These are phyloP conservation scores for Annulohypoxylon bovei DNA, from an alignment of 495 filamentous ascomycete genomes.

Conservation along the genomic window DNA sequence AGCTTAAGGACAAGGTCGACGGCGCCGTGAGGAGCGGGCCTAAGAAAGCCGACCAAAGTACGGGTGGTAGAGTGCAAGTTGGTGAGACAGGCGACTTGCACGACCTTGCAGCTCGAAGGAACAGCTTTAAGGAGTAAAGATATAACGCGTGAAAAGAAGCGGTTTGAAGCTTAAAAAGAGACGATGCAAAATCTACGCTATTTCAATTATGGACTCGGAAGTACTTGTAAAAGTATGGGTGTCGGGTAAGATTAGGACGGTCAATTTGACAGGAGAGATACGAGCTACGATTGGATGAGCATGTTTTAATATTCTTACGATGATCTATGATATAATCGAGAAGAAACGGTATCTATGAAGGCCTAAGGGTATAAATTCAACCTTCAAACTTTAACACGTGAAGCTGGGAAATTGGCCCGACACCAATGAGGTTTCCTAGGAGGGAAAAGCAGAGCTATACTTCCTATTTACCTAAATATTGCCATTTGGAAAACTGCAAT, in stretches of 20 bases:
- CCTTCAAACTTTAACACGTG: background rate
- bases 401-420: background rate
- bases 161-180: background rate
- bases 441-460: background rate
- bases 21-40: constrained; percentile 38
- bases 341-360: background rate
- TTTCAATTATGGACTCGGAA: background rate
- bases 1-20: constrained; percentile 44
- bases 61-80: constrained; percentile 42
- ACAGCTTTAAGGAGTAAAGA: constrained; percentile 13
- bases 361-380: background rate
- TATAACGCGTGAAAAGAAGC: background rate
- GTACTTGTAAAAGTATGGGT: background rate
- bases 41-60: constrained; percentile 35
- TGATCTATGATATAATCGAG: background rate
- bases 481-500: background rate
- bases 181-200: no score
- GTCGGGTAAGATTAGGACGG: background rate
- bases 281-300: background rate
- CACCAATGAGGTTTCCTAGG: background rate
- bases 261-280: background rate
- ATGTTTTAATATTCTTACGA: background rate
- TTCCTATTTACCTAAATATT: background rate
- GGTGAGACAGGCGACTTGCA: constrained; percentile 46
- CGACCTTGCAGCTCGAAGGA: constrained; percentile 40